phyloP scores from a whole-genome alignment of 345 rosid genomes.

The Bruguiera gymnorhiza region DNA sequence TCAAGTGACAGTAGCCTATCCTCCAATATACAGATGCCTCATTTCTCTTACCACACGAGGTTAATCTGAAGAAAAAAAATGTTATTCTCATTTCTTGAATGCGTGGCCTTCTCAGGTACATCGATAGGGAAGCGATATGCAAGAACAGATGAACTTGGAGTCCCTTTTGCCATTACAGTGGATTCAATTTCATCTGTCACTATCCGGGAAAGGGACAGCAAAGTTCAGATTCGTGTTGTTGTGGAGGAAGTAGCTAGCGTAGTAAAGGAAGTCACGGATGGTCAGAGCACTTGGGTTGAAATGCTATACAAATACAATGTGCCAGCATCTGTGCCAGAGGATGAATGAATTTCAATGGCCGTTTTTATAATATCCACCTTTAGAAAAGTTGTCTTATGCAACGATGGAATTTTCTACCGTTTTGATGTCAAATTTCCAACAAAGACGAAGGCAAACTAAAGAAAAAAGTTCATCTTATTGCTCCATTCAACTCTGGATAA shows the following conservation, averaged over 20 bases:
- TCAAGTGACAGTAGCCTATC: too few species aligned
- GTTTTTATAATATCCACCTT: too few species aligned
- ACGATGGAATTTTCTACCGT: too few species aligned
- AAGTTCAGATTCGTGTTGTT: conserved; percentile 63
- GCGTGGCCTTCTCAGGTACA: conserved; percentile 41
- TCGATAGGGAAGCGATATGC: conserved; percentile 83
- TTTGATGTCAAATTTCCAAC: too few species aligned
- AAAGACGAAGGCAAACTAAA: too few species aligned
- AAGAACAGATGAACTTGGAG: conserved; percentile 84
- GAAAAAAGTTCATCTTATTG: too few species aligned
- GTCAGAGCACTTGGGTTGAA: conserved; percentile 57
- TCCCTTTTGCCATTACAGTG: conserved; percentile 77
- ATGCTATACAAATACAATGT: conserved; percentile 13
- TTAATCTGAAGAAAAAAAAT: neutral
- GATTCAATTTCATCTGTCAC: conserved; percentile 66
- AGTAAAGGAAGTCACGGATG: conserved; percentile 52
- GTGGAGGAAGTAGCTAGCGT: conserved; percentile 57
- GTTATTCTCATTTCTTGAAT: neutral
- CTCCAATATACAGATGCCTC: too few species aligned
- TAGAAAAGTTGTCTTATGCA: too few species aligned
- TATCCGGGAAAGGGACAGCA: conserved; percentile 74
- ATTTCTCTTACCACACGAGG: neutral
- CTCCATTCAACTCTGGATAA: too few species aligned
- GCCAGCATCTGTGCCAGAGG: conserved; percentile 1
- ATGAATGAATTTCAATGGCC: neutral